phyloP scores from a whole-genome alignment of 306 rosid genomes.

The Pyrus pyrifolia region DNA sequence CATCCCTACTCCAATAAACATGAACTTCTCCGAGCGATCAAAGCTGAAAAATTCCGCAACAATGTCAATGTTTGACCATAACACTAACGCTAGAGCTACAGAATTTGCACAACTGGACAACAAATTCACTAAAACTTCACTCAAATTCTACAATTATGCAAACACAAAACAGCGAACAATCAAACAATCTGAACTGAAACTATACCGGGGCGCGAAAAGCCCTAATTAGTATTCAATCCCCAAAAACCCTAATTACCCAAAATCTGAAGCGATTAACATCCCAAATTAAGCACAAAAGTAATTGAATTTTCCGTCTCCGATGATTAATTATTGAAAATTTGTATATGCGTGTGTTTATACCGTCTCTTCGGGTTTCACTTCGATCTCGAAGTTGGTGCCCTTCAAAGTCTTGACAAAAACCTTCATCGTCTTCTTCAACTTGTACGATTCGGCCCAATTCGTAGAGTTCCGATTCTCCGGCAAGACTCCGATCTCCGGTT shows the following conservation, averaged over 20 bases:
- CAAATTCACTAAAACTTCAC: background rate
- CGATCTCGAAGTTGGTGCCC: conserved; percentile 60
- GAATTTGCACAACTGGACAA: background rate
- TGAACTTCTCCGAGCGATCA: background rate
- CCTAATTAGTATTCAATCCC: conserved; percentile 18
- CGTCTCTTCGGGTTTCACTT: conserved; percentile 44
- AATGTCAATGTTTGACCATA: background rate
- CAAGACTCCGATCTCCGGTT: conserved; percentile 10
- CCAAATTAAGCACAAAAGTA: background rate
- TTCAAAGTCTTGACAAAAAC: conserved; percentile 65
- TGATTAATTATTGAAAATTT: background rate
- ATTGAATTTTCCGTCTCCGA: background rate
- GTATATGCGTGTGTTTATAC: conserved; percentile 7
- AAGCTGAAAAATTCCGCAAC: background rate
- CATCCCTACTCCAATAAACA: background rate
- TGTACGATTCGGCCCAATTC: background rate
- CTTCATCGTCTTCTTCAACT: conserved; percentile 51
- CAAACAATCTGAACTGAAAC: background rate
- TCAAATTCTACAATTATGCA: background rate
- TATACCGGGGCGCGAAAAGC: background rate
- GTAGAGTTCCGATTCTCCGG: conserved; percentile 12
- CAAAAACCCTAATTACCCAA: conserved; percentile 20
- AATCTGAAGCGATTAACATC: background rate
- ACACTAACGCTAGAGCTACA: background rate
- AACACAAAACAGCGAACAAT: background rate